phyloP scores from a whole-genome alignment of 163 green algal genomes.

The Chlorella variabilis region DNA sequence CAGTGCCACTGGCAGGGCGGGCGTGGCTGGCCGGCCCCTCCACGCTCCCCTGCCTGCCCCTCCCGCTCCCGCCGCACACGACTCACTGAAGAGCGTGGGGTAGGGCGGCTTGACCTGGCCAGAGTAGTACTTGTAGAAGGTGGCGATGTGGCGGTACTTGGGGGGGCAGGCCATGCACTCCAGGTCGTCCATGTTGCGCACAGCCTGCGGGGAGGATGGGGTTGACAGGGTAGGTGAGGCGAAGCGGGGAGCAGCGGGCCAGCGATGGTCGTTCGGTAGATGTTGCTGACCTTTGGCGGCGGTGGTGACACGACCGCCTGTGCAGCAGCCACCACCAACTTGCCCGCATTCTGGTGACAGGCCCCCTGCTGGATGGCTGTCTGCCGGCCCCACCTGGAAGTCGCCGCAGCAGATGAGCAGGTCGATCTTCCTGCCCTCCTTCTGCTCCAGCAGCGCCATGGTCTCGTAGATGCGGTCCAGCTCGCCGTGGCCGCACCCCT shows the following conservation, averaged over 20 bases:
- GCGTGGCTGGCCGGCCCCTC: no score
- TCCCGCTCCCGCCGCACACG: no score
- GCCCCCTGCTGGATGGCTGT: not conserved
- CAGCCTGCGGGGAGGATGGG: conserved; percentile 63
- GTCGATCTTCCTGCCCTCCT: conserved; percentile 85
- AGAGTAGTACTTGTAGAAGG: conserved; percentile 97
- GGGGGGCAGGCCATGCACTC: conserved; percentile 91
- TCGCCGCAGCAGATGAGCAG: conserved; percentile 98
- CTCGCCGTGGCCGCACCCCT: conserved; percentile 97
- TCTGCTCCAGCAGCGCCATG: conserved; percentile 79
- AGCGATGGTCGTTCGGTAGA: no score
- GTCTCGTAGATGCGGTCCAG: conserved; percentile 97
- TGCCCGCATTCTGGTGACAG: no score
- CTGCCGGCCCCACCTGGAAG: conserved; percentile 90
- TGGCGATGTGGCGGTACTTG: conserved; percentile 94
- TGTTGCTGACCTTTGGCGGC: no score
- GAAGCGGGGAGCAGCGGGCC: no score
- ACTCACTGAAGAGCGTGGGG: conserved; percentile 94
- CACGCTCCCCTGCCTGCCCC: no score
- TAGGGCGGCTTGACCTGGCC: conserved; percentile 80
- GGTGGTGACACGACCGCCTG: no score
- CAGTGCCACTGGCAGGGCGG: no score
- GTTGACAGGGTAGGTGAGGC: not conserved
- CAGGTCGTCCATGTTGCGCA: conserved; percentile 96
- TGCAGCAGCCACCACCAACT: no score